These are phyloP conservation scores for Zygosaccharomyces kombuchaensis DNA, from an alignment of 805 yeast genomes.

Conservation along the genomic window DNA sequence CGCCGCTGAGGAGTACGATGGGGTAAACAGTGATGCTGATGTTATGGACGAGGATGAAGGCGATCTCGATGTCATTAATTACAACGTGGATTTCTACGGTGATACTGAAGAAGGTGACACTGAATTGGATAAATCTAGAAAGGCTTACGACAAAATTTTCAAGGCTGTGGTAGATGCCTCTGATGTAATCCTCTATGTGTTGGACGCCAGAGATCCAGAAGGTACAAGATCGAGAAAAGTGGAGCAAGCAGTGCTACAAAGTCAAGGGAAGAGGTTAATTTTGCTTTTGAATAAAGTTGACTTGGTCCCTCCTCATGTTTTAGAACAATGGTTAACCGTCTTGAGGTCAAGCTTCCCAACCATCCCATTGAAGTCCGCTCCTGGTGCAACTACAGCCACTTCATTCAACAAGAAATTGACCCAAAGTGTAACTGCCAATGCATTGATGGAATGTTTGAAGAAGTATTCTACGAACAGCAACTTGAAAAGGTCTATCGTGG, in stretches of 20 bases:
- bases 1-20: constrained; percentile 70
- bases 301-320: constrained; percentile 77
- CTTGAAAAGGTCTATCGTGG: constrained; percentile 82
- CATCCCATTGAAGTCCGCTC: constrained; percentile 78
- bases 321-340: constrained; percentile 79
- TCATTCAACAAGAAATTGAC: constrained; percentile 72
- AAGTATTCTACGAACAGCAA: constrained; percentile 79
- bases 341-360: constrained; percentile 85
- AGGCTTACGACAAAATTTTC: constrained; percentile 90
- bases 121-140: constrained; percentile 70
- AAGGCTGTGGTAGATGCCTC: constrained; percentile 89
- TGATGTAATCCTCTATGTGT: constrained; percentile 86
- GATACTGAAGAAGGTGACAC: constrained; percentile 42
- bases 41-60: constrained; percentile 44
- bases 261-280: constrained; percentile 74
- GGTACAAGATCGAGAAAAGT: constrained; percentile 88
- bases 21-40: constrained; percentile 42
- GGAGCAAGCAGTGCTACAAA: constrained; percentile 81
- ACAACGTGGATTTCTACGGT: constrained; percentile 43
- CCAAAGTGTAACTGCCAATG: constrained; percentile 64
- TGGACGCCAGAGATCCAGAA: constrained; percentile 97
- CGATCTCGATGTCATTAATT: constrained; percentile 47
- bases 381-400: constrained; percentile 63
- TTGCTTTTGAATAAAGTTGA: constrained; percentile 88
- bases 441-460: constrained; percentile 75